A percentile compares a stretch with the other conserved stretches of the same genome.
Evolutionary conservation across 495 filamentous ascomycete species (phyloP).

Genomic region (Talaromyces stipitatus): DNA sequence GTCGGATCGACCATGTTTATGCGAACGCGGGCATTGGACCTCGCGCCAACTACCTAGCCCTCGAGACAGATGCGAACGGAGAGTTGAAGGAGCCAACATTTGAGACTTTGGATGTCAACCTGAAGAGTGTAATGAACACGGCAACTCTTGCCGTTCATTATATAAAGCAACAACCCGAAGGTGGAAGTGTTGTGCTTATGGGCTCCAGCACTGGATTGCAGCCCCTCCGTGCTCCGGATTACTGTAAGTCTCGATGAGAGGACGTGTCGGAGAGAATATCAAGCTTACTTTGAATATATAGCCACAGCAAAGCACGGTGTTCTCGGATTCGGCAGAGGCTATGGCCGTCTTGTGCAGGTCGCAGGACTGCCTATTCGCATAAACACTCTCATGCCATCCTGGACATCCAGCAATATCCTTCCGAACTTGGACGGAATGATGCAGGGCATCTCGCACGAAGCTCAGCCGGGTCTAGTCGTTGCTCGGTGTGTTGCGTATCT

Average conservation of each 20-base stretch:
- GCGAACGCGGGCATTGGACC: slow-evolving; percentile 41
- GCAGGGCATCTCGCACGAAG: slow-evolving; percentile 11
- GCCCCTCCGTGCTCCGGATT: slow-evolving; percentile 28
- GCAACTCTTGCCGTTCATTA: slow-evolving; percentile 28
- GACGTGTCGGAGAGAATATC: neutral
- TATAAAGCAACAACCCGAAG: slow-evolving; percentile 25
- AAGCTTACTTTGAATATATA: neutral
- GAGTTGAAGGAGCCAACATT: slow-evolving; percentile 33
- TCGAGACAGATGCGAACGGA: slow-evolving; percentile 30
- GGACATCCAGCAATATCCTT: slow-evolving; percentile 32
- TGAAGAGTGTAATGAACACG: slow-evolving; percentile 35
- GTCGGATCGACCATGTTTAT: slow-evolving; percentile 42
- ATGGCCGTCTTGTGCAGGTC: slow-evolving; percentile 9
- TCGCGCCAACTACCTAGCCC: slow-evolving; percentile 27
- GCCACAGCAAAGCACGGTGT: slow-evolving; percentile 32
- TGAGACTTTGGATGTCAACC: slow-evolving; percentile 33
- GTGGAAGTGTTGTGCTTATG: slow-evolving; percentile 30
- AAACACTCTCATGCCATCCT: slow-evolving; percentile 35
- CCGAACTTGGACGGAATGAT: slow-evolving; percentile 12
- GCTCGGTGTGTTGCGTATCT: slow-evolving; percentile 29
- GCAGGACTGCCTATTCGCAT: slow-evolving; percentile 20
- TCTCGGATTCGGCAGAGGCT: slow-evolving; percentile 25
- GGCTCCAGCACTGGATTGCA: slow-evolving; percentile 31
- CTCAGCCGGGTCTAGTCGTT: slow-evolving; percentile 28
- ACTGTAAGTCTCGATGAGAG: slow-evolving; percentile 5